These are phyloP conservation scores for Fusarium fujikuroi DNA, from an alignment of 2,329 filamentous ascomycete species.

Conservation along the genomic window DNA sequence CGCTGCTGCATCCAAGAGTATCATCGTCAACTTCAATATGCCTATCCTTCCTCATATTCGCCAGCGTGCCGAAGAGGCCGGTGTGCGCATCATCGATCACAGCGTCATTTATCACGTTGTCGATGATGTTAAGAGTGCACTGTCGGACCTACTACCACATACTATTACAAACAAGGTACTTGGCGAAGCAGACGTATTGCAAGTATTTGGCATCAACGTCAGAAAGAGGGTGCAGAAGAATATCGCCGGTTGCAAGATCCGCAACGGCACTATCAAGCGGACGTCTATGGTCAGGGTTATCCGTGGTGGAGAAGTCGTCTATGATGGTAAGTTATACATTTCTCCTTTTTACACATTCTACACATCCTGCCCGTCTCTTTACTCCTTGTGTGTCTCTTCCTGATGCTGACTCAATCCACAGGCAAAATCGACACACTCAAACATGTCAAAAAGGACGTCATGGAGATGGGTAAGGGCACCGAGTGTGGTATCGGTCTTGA, in stretches of 20 bases:
- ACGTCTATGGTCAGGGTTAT: conserved; percentile 76
- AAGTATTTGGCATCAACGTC: conserved; percentile 85
- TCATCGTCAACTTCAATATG: conserved; percentile 89
- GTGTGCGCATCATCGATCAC: conserved; percentile 83
- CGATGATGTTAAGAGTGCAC: conserved; percentile 74
- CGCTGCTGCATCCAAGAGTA: conserved; percentile 78
- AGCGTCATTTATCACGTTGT: conserved; percentile 86
- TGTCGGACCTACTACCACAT: conserved; percentile 77
- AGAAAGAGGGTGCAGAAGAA: conserved; percentile 76
- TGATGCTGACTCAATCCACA: conserved; percentile 50
- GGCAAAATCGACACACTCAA: conserved; percentile 85
- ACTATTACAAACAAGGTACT: conserved; percentile 75
- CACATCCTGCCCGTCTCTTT: neutral
- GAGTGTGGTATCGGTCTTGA: conserved; percentile 93
- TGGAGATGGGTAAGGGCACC: conserved; percentile 89
- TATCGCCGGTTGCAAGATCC: conserved; percentile 88
- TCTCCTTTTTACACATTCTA: neutral
- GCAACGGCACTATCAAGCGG: conserved; percentile 78
- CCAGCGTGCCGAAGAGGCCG: conserved; percentile 73
- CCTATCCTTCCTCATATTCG: conserved; percentile 73
- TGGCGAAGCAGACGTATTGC: conserved; percentile 87
- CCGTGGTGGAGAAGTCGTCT: conserved; percentile 75
- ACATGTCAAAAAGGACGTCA: conserved; percentile 90
- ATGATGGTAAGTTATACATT: conserved; percentile 74
- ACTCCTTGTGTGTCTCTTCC: neutral